A percentile compares a stretch with the other conserved stretches of the same genome.
Conservation (phyloP, 2,329 filamentous ascomycete genomes). For the Gyromitra esculenta region DNA sequence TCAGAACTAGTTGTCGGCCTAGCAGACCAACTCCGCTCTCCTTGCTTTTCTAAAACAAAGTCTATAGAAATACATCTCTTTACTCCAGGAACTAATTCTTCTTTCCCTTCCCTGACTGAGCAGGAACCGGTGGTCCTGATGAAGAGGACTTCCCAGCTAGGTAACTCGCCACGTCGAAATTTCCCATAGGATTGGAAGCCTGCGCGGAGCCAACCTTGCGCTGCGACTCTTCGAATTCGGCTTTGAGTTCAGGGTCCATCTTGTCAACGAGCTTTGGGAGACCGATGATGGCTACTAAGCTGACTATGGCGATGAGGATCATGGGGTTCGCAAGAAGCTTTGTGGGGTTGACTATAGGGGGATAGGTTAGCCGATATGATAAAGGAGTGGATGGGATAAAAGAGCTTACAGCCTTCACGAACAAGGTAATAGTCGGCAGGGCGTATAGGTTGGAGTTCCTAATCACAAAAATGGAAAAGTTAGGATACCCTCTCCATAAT, state of each 20-base stretch:
- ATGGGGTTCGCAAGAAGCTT: slow-evolving; percentile 74
- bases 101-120: slow-evolving; percentile 38
- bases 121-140: slow-evolving; percentile 37
- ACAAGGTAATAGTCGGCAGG: slow-evolving; percentile 83
- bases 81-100: slow-evolving; percentile 32
- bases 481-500: background rate
- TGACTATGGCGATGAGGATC: slow-evolving; percentile 89
- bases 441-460: slow-evolving; percentile 59
- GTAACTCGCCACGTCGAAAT: slow-evolving; percentile 72
- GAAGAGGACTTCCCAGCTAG: slow-evolving; percentile 65
- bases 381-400: background rate
- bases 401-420: slow-evolving; percentile 56
- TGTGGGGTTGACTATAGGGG: slow-evolving; percentile 55
- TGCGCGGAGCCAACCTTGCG: slow-evolving; percentile 67
- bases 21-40: background rate
- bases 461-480: slow-evolving; percentile 7
- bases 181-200: slow-evolving; percentile 63
- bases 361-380: slow-evolving; percentile 12
- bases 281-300: slow-evolving; percentile 83
- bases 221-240: slow-evolving; percentile 91
- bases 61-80: slow-evolving; percentile 21
- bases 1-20: background rate
- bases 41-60: slow-evolving; percentile 9
- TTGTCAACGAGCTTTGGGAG: slow-evolving; percentile 97
- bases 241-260: slow-evolving; percentile 96